Percentiles rank a stretch among this genome's conserved stretches.
Conservation (phyloP, 2,329 filamentous ascomycete species). For the Phialophora macrospora region DNA sequence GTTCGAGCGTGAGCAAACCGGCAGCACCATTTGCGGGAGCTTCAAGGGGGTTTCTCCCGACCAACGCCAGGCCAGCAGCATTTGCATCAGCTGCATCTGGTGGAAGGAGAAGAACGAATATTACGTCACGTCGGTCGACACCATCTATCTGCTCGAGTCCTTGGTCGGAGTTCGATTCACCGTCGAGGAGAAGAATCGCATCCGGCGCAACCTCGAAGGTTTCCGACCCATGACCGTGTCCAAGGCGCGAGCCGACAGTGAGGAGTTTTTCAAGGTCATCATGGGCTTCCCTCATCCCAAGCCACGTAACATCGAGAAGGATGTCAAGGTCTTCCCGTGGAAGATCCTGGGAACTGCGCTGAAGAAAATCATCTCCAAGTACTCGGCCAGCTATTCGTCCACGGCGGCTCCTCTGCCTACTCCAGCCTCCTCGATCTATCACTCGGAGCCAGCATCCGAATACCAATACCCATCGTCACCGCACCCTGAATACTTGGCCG, state of each 20-base stretch:
- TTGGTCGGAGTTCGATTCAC: conserved; percentile 85
- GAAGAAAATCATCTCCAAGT: conserved; percentile 99
- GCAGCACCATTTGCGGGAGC: conserved; percentile 77
- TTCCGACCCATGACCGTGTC: conserved; percentile 92
- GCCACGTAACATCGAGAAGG: conserved; percentile 97
- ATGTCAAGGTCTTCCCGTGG: conserved; percentile 98
- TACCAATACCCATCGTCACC: conserved; percentile 55
- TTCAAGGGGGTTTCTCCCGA: conserved; percentile 80
- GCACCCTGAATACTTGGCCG: conserved; percentile 43
- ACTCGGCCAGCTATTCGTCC: conserved; percentile 74
- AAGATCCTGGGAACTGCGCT: conserved; percentile 83
- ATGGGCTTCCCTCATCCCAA: conserved; percentile 97
- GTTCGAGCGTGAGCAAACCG: conserved; percentile 81
- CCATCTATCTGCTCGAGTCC: conserved; percentile 91
- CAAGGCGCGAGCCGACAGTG: conserved; percentile 87
- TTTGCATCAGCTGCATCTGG: conserved; percentile 96
- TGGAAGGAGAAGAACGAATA: conserved; percentile 92
- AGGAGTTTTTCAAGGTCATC: conserved; percentile 98
- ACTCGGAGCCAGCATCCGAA: conserved; percentile 54
- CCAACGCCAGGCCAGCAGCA: conserved; percentile 79
- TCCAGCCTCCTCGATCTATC: conserved; percentile 47
- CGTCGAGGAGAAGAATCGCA: conserved; percentile 98
- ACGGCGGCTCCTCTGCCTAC: conserved; percentile 58
- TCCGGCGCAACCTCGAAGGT: conserved; percentile 91
- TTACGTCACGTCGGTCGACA: conserved; percentile 95